Conservation (phyloP, 75 land plant genomes). For the Larix kaempferi region DNA sequence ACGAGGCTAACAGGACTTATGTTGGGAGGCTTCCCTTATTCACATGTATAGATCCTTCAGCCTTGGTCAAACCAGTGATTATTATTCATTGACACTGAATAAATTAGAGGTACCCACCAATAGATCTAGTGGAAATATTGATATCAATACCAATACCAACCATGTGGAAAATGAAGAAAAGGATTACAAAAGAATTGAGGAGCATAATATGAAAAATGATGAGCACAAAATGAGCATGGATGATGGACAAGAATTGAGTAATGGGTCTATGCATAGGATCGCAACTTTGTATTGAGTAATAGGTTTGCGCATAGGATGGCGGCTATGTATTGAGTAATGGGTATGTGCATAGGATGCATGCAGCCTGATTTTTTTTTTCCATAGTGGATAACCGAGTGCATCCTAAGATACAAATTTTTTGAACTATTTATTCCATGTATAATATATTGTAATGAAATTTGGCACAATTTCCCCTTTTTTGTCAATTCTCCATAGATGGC, state of each 20-base stretch:
- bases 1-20: constrained; percentile 8
- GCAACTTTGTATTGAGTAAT: constrained; percentile 18
- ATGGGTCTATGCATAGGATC: constrained; percentile 10
- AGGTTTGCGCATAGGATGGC: too few relatives aligned
- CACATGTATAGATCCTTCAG: neutral
- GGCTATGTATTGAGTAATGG: too few relatives aligned
- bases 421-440: neutral
- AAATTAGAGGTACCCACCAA: neutral
- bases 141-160: neutral
- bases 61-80: neutral
- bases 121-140: constrained; percentile 3
- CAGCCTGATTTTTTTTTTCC: neutral
- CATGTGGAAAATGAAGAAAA: neutral
- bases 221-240: neutral
- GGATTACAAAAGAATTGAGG: neutral
- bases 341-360: neutral
- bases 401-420: neutral
- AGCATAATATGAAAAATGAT: neutral
- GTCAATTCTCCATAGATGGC: neutral
- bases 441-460: neutral
- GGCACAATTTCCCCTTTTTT: neutral
- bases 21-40: neutral
- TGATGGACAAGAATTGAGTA: neutral
- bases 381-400: neutral
- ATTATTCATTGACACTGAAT: neutral